Evolutionary conservation across 495 filamentous ascomycete species (phyloP).

Genomic region (Neurospora discreta): DNA sequence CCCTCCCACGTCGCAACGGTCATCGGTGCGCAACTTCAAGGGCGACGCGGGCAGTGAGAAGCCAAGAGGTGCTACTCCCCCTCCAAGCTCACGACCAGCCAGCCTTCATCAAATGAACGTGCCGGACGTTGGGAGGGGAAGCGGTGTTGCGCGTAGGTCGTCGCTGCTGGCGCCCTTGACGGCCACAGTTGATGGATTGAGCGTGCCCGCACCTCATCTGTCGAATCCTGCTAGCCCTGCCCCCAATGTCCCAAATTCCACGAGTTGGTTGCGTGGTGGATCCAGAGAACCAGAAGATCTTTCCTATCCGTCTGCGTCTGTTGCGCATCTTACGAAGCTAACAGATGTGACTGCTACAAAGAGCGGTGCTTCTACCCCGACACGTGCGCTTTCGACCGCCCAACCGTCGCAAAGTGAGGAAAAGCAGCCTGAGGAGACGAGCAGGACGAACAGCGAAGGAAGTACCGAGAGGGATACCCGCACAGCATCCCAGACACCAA

Average conservation of each 20-base stretch:
- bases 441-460: conserved; percentile 22
- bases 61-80: conserved; percentile 16
- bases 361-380: conserved; percentile 83
- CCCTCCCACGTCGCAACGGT: conserved; percentile 45
- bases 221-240: conserved; percentile 58
- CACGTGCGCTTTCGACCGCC: conserved; percentile 61
- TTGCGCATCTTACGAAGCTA: conserved; percentile 72
- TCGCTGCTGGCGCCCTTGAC: conserved; percentile 50
- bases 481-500: conserved; percentile 29
- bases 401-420: conserved; percentile 27
- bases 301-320: conserved; percentile 46
- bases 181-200: conserved; percentile 51
- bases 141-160: conserved; percentile 28
- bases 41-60: conserved; percentile 34
- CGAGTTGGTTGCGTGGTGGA: conserved; percentile 35
- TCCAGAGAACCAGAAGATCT: conserved; percentile 37
- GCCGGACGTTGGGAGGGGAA: conserved; percentile 30
- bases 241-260: conserved; percentile 46
- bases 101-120: conserved; percentile 30
- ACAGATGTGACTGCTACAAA: conserved; percentile 68
- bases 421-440: conserved; percentile 24
- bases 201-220: conserved; percentile 60
- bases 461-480: conserved; percentile 24
- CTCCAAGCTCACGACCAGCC: conserved; percentile 12
- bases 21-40: conserved; percentile 41